phyloP scores from a whole-genome alignment of 2,329 filamentous ascomycete species.

The Aureobasidium sp. region DNA sequence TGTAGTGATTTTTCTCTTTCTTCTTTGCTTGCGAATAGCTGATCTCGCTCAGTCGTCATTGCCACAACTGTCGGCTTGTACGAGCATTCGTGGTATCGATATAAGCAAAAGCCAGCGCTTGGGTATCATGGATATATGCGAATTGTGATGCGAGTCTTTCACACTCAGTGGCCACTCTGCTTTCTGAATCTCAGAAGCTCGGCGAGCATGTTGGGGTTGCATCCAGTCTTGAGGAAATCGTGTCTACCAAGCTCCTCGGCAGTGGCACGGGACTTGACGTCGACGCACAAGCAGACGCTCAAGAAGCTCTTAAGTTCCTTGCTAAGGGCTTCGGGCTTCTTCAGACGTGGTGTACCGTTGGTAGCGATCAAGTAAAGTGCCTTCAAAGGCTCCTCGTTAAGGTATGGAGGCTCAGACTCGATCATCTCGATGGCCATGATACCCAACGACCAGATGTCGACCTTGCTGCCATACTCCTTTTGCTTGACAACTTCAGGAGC shows the following conservation, averaged over 20 bases:
- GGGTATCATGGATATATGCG: slow-evolving; percentile 7
- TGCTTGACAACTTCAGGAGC: slow-evolving; percentile 98
- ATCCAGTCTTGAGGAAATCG: slow-evolving; percentile 91
- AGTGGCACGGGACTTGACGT: slow-evolving; percentile 88
- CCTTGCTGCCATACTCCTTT: slow-evolving; percentile 96
- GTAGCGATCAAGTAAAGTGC: slow-evolving; percentile 96
- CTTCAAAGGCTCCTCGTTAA: slow-evolving; percentile 96
- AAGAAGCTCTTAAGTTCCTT: slow-evolving; percentile 98
- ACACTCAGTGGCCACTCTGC: slow-evolving; percentile 19
- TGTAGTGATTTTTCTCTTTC: not conserved
- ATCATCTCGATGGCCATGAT: slow-evolving; percentile 99
- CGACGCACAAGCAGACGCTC: slow-evolving; percentile 91
- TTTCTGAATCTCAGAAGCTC: slow-evolving; percentile 79
- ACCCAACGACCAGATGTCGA: slow-evolving; percentile 96
- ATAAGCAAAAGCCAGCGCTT: not conserved
- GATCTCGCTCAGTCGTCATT: not conserved
- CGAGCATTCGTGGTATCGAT: not conserved
- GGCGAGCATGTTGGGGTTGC: slow-evolving; percentile 70
- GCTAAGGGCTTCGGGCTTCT: slow-evolving; percentile 96
- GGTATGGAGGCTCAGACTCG: slow-evolving; percentile 95
- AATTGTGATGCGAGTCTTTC: not conserved
- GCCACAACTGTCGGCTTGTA: not conserved
- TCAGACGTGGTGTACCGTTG: slow-evolving; percentile 90
- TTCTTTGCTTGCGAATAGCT: not conserved
- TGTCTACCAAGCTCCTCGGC: slow-evolving; percentile 83